Evolutionary conservation across 768 basidiomycete genomes (phyloP), one percentile per base, ranked within the genome.

Genomic region (Leccinum subtestaceum): DNA sequence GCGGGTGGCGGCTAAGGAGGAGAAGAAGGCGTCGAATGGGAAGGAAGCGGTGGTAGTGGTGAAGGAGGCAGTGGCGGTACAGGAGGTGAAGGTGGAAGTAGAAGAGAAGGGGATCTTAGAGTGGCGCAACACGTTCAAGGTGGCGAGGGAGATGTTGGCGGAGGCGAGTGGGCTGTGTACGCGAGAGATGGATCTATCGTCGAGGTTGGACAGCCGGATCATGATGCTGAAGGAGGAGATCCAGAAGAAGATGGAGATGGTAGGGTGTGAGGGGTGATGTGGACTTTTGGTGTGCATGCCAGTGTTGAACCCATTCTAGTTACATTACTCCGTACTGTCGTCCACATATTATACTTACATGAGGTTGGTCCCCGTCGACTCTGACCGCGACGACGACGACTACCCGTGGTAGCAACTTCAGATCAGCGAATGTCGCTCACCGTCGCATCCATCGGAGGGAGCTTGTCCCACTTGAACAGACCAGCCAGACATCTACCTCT

Each of bases 161-260:
- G 67, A 74, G 58, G 84, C 85, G 47, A 69, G 83, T 53, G 66
- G 71, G 13, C 13, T 77, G 27, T 72, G 82, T 38, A 77, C 84
- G 45, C 77, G 81, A 21, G 84, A 78, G 66, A 69, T 79, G 59
- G 89, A 91, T 72, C 59, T 92, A 66, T 81, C 81, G 46, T 84
- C 85, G 57, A 75, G 89, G 68, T 68, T 92, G 58, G 90, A 91
- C 58, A 87, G 82, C 69, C 73, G 89, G 69, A 80, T 90, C 52
- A 75, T 79, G 56, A 84, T 91, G 85, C 69, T 89, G 56, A 78
- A 77, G 61, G 86, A 89, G 67, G 88, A 91, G 81, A 85, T 92
- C 64, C 75, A 67, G 67, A 66, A 74, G 63, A 91, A 89, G 80
- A 78, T 76, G 68, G 80, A 79, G 66, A 78, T 81, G 75, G 56